Conservation (phyloP, 202 grass and related monocot species). For the Alloteropsis angusta region DNA sequence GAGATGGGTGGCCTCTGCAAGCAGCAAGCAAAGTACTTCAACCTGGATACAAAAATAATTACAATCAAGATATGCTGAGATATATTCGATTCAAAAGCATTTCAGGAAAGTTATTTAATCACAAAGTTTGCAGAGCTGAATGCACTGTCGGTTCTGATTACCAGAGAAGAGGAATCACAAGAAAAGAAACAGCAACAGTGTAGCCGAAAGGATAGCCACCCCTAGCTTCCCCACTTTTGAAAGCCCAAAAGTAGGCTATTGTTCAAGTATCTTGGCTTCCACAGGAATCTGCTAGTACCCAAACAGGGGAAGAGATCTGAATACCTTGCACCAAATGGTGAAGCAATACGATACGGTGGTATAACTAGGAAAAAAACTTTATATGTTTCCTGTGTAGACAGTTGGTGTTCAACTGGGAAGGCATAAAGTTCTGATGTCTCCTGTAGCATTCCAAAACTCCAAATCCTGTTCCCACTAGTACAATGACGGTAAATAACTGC, state of each 20-base stretch:
- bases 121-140: constrained; percentile 46
- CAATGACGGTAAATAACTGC: constrained; percentile 17
- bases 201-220: constrained; percentile 55
- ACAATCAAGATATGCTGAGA: constrained; percentile 39
- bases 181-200: constrained; percentile 27
- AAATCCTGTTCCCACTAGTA: constrained; percentile 23
- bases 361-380: constrained; percentile 22
- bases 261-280: constrained; percentile 45
- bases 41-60: constrained; percentile 36
- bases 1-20: constrained; percentile 36
- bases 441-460: constrained; percentile 25
- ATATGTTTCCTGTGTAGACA: constrained; percentile 27
- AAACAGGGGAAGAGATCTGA: constrained; percentile 40
- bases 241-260: constrained; percentile 36
- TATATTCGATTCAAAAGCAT: constrained; percentile 40
- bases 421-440: constrained; percentile 17
- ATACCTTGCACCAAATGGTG: constrained; percentile 41
- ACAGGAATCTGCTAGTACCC: constrained; percentile 31
- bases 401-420: constrained; percentile 12
- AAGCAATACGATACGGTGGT: constrained; percentile 34
- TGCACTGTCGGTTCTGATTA: constrained; percentile 50
- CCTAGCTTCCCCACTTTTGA: constrained; percentile 40
- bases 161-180: constrained; percentile 40
- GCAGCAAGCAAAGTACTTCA: constrained; percentile 51
- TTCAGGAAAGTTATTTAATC: constrained; percentile 42